Percentiles rank a stretch among this genome's conserved stretches.
Evolutionary conservation across 805 yeast species (phyloP).

Genomic region (Blastobotrys americana): DNA sequence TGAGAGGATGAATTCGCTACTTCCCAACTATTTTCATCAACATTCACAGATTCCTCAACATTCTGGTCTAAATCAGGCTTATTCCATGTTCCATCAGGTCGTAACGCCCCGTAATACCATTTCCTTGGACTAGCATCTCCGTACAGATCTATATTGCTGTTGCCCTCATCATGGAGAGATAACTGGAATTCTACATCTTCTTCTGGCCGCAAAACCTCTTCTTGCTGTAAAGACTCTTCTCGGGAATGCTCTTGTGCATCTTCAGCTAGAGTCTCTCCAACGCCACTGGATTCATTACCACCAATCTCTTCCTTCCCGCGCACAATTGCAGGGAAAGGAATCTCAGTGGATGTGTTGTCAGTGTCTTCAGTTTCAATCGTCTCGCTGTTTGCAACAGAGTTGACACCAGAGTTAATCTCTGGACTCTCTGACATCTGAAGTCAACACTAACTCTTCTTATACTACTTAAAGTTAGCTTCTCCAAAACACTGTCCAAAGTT

Average conservation of each 20-base stretch:
- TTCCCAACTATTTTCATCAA: background rate
- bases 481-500: no score
- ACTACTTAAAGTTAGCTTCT: no score
- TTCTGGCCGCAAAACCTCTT: no score
- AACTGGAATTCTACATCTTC: no score
- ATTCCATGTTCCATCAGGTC: slow-evolving; percentile 2
- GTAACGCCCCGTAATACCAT: slow-evolving; percentile 4
- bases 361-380: background rate
- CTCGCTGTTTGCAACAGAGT: no score
- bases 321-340: background rate
- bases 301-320: background rate
- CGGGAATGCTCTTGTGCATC: no score
- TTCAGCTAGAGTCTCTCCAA: background rate
- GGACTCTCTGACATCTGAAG: no score
- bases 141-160: background rate
- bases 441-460: no score
- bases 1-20: background rate
- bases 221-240: background rate
- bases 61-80: slow-evolving; percentile 4
- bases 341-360: background rate
- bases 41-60: background rate
- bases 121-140: background rate
- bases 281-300: no score
- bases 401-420: no score
- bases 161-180: background rate